Evolutionary conservation across 2,329 filamentous ascomycete species (phyloP), one percentile per base, ranked within the genome.

Genomic region (Aulographum hederae): DNA sequence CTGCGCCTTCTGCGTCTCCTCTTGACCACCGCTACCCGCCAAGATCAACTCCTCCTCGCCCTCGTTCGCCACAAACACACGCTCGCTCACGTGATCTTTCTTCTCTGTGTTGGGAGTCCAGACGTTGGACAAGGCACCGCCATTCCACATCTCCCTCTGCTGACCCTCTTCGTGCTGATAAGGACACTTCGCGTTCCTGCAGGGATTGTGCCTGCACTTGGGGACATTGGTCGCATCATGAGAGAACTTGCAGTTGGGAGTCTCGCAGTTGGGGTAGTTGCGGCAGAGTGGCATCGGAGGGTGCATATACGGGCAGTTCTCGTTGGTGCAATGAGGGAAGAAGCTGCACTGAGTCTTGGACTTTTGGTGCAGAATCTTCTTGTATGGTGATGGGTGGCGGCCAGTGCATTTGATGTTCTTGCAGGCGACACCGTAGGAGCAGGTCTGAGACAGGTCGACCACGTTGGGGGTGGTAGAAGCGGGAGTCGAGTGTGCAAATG

Each of bases 101-200:
- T 46, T 43, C 32, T 43, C 38, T 15, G 55, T 58, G 21, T 65
- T 68, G 3, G 81, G 69, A 13, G 75, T 84, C 86, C 86, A 95
- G 18, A 91, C 81, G 52, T 91, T 81, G 38, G 75, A 69, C 54
- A 84, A 86, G 11, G 69, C 71, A 31, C 79, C 82, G n/a, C n/a
- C n/a, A n/a, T n/a, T n/a, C n/a, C n/a, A n/a, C n/a, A n/a, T n/a
- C n/a, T n/a, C n/a, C 18, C 27, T 73, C 59, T 69, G 67, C 48
- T 98, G 89, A 10, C 86, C 89, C 33, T 91, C 82, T 26, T 74
- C 78, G 53, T 98, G 89, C 54, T 84, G 84, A 60, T 82, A 95
- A 4, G 74, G 65, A 52, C 89, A 98, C 43, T 62, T 68, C n/a
- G 77, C 69, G 57, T 94, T 94, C 39, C 82, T 69, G 56, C 89